Percentiles rank a stretch among this genome's conserved stretches.
Evolutionary conservation across 164 flowering plant species (phyloP).

Genomic region (Magnolia officinalis): DNA sequence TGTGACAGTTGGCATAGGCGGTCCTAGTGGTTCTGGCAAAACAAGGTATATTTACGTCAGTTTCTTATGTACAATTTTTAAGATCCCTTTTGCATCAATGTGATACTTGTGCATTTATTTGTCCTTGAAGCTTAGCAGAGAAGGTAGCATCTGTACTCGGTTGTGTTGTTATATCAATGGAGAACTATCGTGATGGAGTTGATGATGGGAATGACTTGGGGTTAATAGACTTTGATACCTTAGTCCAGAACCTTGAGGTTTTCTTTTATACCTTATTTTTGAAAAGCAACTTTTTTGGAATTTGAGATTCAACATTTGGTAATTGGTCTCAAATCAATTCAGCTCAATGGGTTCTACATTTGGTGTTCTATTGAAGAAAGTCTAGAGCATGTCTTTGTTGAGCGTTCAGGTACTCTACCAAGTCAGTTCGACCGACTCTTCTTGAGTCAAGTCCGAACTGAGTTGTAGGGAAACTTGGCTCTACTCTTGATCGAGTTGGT

Average conservation of each 20-base stretch:
- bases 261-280: constrained; percentile 15
- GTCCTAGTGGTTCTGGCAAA: constrained; percentile 95
- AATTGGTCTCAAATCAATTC: not conserved
- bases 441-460: not conserved
- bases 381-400: not conserved
- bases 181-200: constrained; percentile 78
- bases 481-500: not conserved
- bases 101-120: constrained; percentile 16
- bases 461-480: not conserved
- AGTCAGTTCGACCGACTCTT: not conserved
- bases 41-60: constrained; percentile 49
- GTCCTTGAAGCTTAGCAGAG: constrained; percentile 83
- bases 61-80: not conserved
- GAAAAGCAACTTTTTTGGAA: not conserved
- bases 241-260: constrained; percentile 88
- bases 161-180: constrained; percentile 83
- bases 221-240: constrained; percentile 77
- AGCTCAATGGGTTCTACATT: not conserved
- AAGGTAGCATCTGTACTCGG: constrained; percentile 97
- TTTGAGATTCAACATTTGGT: not conserved
- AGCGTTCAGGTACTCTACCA: not conserved
- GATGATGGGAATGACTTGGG: constrained; percentile 87
- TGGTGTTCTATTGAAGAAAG: not conserved
- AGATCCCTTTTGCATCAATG: not conserved
- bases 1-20: constrained; percentile 93